Conservation (phyloP, 768 basidiomycete genomes). For the Pholiota molesta region DNA sequence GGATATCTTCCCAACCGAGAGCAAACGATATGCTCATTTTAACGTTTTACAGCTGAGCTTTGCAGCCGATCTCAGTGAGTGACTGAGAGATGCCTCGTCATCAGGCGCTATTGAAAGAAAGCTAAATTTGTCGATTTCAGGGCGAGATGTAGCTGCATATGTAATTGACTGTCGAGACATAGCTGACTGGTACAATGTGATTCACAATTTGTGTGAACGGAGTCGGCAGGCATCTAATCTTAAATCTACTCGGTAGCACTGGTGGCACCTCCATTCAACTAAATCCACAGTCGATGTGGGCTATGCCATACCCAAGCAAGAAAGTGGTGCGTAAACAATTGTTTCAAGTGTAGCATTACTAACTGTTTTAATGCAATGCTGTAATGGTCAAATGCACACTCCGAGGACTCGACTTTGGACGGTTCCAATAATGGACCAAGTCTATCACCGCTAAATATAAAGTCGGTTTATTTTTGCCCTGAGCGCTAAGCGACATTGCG, state of each 20-base stretch:
- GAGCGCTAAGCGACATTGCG: not conserved
- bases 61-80: not conserved
- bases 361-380: not conserved
- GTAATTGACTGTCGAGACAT: not conserved
- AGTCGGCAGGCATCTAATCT: not conserved
- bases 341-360: conserved; percentile 3
- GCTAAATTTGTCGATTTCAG: not conserved
- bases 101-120: not conserved
- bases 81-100: not conserved
- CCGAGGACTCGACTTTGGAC: not conserved
- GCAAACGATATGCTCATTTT: not conserved
- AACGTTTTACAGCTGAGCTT: not conserved
- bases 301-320: not conserved
- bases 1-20: not conserved
- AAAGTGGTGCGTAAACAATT: not conserved
- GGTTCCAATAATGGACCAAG: not conserved
- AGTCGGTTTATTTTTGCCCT: not conserved
- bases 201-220: not conserved
- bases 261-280: not conserved
- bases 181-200: not conserved
- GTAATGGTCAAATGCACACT: not conserved
- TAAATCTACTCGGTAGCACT: too few species aligned
- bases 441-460: not conserved
- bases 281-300: not conserved
- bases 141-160: not conserved